Evolutionary conservation across 768 basidiomycete species (phyloP), one percentile per base, ranked within the genome.

Genomic region (Pleurotus djamor): DNA sequence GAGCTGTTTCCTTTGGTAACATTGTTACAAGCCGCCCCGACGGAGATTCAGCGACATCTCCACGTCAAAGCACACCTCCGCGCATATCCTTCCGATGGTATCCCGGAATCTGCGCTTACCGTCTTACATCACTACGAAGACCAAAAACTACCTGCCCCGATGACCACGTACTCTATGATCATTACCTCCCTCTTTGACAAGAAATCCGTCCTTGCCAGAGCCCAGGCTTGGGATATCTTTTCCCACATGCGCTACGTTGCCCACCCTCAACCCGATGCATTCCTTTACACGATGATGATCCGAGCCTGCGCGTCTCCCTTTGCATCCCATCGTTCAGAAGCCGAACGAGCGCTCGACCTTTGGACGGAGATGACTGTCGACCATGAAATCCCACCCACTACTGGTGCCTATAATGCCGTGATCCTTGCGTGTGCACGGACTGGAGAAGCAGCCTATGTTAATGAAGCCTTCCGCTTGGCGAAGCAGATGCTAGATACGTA

Each of bases 231-330:
- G 93, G 93, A 98, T 67, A 82, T 98, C 43, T 98, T 93, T 71
- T 78, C 91, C 2, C 96, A 99, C 71, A 96, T 97, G 92, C 92
- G 96, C 48, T 95, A 97, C 61, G 91, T 92, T 12, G 93, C 96
- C 0, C 94, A 98, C 69, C 87, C 94, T 0, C 74, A 76, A 3
- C 95, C 96, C 0, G 86, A 90, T 62, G 77, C 77, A 12, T 71
- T 79, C 21, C 76, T 96, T 5, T 98, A 94, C 73, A 82, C 86
- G 0, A 69, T 83, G 37, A 97, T 99, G 94, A 94, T 99, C 64
- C 81, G 83, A 4, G 90, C 93, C 0, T 98, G 96, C 62, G 89
- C 89, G 0, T 78, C 80, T 4, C 76, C 81, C 4, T 66, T 78
- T 1, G 75, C 76, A 21, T 71, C 81, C 10, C 74, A 75, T 38